Base-by-base conservation (phyloP, 2,329 filamentous ascomycete species). In the Cytospora chrysosperma region DNA sequence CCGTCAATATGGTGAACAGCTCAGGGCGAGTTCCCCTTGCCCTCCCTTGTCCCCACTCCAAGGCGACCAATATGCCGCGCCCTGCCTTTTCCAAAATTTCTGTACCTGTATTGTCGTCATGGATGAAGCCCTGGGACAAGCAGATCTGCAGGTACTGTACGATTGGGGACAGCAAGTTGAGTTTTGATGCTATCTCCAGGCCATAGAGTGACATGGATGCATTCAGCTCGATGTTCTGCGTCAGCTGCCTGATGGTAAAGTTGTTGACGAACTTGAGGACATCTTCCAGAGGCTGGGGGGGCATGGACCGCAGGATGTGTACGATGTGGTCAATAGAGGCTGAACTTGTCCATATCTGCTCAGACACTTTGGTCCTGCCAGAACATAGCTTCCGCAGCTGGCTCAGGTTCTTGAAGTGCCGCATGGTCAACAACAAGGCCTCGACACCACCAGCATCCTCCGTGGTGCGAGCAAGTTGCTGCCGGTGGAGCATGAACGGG, bases 181-280 rank as follows among this genome's bases (percentile, higher is more conserved):
- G 32, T 4, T 37, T 34, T 9, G 64, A 67, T 3, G 69, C 65
- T 15, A 61, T 50, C 13, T 59, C 49, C 49, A 72, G 52, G 28
- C 69, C 69, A 3, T 70, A 12, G 17, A 58, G 51, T 49, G 68
- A 68, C 54, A 71, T 47, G 13, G 59, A 27, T 7, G 26, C 32
- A 24, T 51, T 63, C 13, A 69, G 34, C 5, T n/a, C 57, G 21
- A 57, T 50, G 21, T 66, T 67, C 24, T 69, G 62, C 9, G 65
- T 64, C 4, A 72, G 68, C 12, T 79, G 68, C 51, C 72, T 73
- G 51, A 77, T 70, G 28, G 71, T 68, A 17, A 82, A 60, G 65
- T 80, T 79, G 59, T 80, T 78, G 27, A 82, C 67, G 56, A 82
- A 74, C 1, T 70, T 65, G 47, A 81, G 68, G 40, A 71, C 28